Conservation (phyloP, 2,329 filamentous ascomycete genomes). For the Septoria linicola region DNA sequence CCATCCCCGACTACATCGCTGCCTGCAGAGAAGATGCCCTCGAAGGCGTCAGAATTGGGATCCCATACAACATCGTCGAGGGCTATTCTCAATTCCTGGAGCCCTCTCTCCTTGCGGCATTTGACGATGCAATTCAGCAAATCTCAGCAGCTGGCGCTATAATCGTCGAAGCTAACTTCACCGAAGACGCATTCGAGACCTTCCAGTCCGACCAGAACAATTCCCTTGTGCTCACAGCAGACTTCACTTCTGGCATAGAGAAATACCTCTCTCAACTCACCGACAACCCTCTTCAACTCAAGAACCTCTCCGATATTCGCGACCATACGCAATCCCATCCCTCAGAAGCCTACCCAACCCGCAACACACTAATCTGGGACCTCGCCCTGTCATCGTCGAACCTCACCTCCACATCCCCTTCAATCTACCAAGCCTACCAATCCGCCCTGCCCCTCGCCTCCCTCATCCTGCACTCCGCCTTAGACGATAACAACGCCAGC, state of each 20-base stretch:
- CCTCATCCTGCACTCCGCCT: too few relatives aligned
- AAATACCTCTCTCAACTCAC: constrained; percentile 1
- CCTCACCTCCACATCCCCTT: background rate
- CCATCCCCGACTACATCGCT: constrained; percentile 59
- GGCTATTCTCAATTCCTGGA: constrained; percentile 29
- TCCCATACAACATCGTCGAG: constrained; percentile 4
- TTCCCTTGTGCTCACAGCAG: constrained; percentile 1
- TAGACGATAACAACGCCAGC: constrained; percentile 4
- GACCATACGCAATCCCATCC: constrained; percentile 1
- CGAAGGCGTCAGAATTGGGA: constrained; percentile 44
- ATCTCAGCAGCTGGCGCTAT: constrained; percentile 13
- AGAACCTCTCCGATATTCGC: background rate
- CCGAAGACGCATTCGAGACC: background rate
- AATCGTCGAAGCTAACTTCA: constrained; percentile 17
- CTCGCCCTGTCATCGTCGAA: constrained; percentile 1
- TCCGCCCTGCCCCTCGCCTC: too few relatives aligned
- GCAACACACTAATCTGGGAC: constrained; percentile 12
- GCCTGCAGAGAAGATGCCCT: constrained; percentile 57
- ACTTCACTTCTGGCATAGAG: constrained; percentile 6
- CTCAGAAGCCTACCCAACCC: background rate
- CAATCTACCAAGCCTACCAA: constrained; percentile 10
- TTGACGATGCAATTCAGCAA: constrained; percentile 13
- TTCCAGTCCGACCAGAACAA: constrained; percentile 9
- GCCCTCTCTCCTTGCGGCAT: constrained; percentile 37
- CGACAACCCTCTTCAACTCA: background rate